A percentile compares a stretch with the other conserved stretches of the same genome.
Evolutionary conservation across 768 basidiomycete genomes (phyloP).

Genomic region (Mycena venus): DNA sequence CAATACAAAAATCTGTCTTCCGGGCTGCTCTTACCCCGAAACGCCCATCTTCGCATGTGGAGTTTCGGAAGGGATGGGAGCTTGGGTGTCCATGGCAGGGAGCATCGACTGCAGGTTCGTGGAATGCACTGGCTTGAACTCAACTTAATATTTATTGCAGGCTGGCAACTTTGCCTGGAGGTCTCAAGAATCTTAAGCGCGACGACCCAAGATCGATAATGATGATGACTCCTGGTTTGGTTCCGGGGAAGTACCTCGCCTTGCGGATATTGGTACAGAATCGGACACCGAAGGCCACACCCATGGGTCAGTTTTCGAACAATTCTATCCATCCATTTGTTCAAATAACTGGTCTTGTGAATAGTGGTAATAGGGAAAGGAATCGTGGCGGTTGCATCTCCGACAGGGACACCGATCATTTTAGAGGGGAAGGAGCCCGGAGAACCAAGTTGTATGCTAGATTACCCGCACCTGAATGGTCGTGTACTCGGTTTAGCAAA

Average conservation of each 20-base stretch:
- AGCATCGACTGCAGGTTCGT: constrained; percentile 27
- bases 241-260: constrained; percentile 9
- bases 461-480: constrained; percentile 24
- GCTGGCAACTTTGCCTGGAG: constrained; percentile 13
- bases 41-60: constrained; percentile 12
- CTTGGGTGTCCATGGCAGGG: constrained; percentile 22
- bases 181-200: background rate
- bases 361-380: constrained; percentile 20
- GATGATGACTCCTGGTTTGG: constrained; percentile 6
- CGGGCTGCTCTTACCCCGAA: constrained; percentile 26
- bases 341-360: background rate
- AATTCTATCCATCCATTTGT: background rate
- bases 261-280: constrained; percentile 23
- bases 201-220: background rate
- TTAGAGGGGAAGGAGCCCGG: constrained; percentile 17
- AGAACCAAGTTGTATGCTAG: background rate
- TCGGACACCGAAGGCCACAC: constrained; percentile 4
- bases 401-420: constrained; percentile 14
- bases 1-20: constrained; percentile 12
- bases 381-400: constrained; percentile 7
- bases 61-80: constrained; percentile 21
- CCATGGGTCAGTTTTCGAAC: constrained; percentile 15
- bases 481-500: constrained; percentile 12
- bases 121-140: too few species aligned
- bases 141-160: background rate